Evolutionary conservation across 176 grass and related monocot genomes (phyloP), one percentile per base, ranked within the genome.

Genomic region (Eragrostis curvula): DNA sequence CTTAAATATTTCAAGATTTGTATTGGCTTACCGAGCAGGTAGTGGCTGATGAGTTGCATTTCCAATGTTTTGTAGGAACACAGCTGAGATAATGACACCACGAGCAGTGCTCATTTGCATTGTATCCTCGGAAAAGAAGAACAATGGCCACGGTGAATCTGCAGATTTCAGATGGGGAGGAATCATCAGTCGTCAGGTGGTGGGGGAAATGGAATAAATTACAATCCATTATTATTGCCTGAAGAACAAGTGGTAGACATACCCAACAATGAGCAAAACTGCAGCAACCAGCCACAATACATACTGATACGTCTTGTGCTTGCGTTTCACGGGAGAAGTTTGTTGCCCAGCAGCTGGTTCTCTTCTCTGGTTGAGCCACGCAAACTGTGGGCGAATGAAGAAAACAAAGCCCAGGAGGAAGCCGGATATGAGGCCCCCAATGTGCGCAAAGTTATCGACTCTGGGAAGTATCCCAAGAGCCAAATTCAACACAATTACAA

Each of bases 401-500:
- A 93, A 45, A 71, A 95, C 88, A 70, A 98, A 98, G 42, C 96
- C 96, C 13, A 98, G 90, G 73, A 95, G 74, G 81, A 98, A 95
- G 50, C 96, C 96, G 2, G 96, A 98, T 55, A 91, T 36, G 71
- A 98, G 90, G 29, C 92, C 96, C 68, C 96, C 96, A 43, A 98
- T 85, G 87, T 98, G 96, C 41, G 96, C 96, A 72, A 98, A 98
- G 70, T 98, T 98, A 75, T 98, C 96, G 14, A 98, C 92, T 17
- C 85, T 74, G 0, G 96, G 96, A 18, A 98, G 91, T 25, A 98
- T 21, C 8, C 96, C 96, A 39, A 98, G 83, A 67, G 82, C 96
- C 71, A 98, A 79, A 81, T 95, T 95, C 17, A 93, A 32, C 64
- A 75, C 90, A 27, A 95, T 88, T 8, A 98, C 84, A 11, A 91